Evolutionary conservation across 208 protist species (phyloP).

Genomic region (Trypanosoma boissoni): DNA sequence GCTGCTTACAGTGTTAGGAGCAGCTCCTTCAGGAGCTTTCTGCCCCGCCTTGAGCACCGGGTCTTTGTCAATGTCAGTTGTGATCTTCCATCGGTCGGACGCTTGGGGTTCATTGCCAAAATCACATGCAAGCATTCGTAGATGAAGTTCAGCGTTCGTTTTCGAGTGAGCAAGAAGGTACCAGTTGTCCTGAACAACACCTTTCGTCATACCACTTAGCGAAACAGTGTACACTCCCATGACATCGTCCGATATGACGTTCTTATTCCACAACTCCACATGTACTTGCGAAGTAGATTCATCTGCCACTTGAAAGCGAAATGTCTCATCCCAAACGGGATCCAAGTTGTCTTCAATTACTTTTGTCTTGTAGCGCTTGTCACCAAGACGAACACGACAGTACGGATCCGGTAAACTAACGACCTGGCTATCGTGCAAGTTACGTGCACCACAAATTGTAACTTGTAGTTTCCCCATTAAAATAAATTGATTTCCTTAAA

Average conservation of each 20-base stretch:
- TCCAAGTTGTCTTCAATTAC: conserved; percentile 42
- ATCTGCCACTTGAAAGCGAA: conserved; percentile 65
- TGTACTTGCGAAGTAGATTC: conserved; percentile 43
- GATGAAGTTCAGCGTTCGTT: conserved; percentile 56
- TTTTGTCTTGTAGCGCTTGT: conserved; percentile 68
- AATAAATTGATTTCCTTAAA: not conserved
- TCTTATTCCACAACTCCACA: conserved; percentile 68
- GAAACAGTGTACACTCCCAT: conserved; percentile 64
- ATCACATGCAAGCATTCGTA: conserved; percentile 67
- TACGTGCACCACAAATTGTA: conserved; percentile 60
- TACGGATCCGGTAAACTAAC: conserved; percentile 64
- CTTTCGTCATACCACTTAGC: conserved; percentile 41
- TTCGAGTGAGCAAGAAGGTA: conserved; percentile 55
- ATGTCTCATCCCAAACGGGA: conserved; percentile 71
- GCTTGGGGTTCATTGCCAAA: conserved; percentile 45
- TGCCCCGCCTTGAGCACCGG: conserved; percentile 20
- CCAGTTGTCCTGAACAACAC: conserved; percentile 68
- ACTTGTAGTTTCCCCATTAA: conserved; percentile 75
- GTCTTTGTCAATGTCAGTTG: conserved; percentile 48
- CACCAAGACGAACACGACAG: conserved; percentile 38
- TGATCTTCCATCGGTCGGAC: conserved; percentile 57
- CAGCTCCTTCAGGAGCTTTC: not conserved
- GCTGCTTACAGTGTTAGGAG: conserved; percentile 4
- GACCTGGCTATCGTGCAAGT: conserved; percentile 39
- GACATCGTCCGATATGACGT: conserved; percentile 49